Conservation (phyloP, 1,284 basidiomycete species). For the Cystobasidium sp. region DNA sequence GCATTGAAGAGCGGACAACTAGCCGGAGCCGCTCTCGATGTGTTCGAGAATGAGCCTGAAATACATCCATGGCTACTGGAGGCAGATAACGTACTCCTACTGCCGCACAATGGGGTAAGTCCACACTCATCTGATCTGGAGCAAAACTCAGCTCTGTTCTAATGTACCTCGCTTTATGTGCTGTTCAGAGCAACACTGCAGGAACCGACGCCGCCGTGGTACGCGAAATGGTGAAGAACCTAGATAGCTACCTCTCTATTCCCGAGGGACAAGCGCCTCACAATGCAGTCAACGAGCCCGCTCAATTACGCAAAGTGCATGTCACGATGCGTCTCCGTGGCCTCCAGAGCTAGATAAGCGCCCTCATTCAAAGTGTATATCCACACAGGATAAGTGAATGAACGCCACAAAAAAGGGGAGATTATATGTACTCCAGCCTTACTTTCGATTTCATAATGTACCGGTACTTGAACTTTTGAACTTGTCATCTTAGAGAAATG, state of each 20-base stretch:
- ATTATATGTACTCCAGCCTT: no score
- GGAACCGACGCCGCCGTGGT: conserved; percentile 17
- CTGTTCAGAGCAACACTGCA: conserved; percentile 26
- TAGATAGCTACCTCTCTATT: conserved; percentile 29
- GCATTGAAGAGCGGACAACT: conserved; percentile 37
- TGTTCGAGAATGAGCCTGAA: conserved; percentile 44
- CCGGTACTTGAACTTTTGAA: no score
- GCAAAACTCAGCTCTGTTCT: not conserved
- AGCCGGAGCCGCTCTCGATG: conserved; percentile 32
- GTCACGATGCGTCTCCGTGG: conserved; percentile 27
- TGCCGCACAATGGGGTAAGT: conserved; percentile 45
- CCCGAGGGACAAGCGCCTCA: conserved; percentile 23
- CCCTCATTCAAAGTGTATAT: not conserved
- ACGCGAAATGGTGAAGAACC: conserved; percentile 22
- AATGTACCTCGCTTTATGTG: not conserved
- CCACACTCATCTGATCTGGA: not conserved
- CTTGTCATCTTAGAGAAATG: no score
- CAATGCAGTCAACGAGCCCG: conserved; percentile 42
- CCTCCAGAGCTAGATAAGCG: not conserved
- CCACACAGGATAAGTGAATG: no score
- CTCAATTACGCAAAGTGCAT: not conserved
- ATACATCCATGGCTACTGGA: conserved; percentile 46
- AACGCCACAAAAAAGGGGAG: no score
- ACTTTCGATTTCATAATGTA: no score
- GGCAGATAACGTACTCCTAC: conserved; percentile 35